These are phyloP conservation scores for Fragosphaeria purpurea DNA, from an alignment of 2,329 filamentous ascomycete species.

Conservation along the genomic window DNA sequence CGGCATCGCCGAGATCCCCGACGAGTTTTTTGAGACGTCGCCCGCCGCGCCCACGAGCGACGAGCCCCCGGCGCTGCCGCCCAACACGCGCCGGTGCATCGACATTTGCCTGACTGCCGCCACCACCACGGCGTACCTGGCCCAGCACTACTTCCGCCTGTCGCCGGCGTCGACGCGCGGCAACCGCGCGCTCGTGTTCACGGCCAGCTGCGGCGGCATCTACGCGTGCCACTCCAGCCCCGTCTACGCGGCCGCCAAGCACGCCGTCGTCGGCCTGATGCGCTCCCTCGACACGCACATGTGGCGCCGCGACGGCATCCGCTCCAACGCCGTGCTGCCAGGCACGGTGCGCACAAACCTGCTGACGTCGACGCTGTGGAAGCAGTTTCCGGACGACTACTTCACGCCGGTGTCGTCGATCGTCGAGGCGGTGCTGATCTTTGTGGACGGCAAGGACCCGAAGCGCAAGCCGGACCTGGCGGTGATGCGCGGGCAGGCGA, in stretches of 20 bases:
- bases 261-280: slow-evolving; percentile 24
- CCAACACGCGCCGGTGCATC: slow-evolving; percentile 9
- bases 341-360: slow-evolving; percentile 23
- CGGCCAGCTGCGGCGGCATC: slow-evolving; percentile 21
- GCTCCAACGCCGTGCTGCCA: slow-evolving; percentile 23
- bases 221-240: slow-evolving; percentile 21
- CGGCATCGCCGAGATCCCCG: slow-evolving; percentile 1
- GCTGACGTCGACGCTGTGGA: slow-evolving; percentile 18
- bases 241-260: slow-evolving; percentile 24
- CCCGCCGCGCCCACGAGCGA: neutral
- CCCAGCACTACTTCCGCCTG: slow-evolving; percentile 30
- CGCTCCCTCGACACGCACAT: slow-evolving; percentile 20
- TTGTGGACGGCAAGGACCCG: slow-evolving; percentile 2
- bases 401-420: slow-evolving; percentile 15
- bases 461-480: neutral
- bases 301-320: slow-evolving; percentile 18
- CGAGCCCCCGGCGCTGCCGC: slow-evolving; percentile 1
- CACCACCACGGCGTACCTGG: slow-evolving; percentile 28
- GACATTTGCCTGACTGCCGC: slow-evolving; percentile 27
- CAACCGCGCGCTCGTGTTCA: slow-evolving; percentile 19
- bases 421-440: slow-evolving; percentile 4
- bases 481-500: slow-evolving; percentile 3
- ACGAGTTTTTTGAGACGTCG: slow-evolving; percentile 3
- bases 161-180: slow-evolving; percentile 10
- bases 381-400: slow-evolving; percentile 20